Base-by-base conservation (phyloP, 495 filamentous ascomycete species). In the Podospora didyma region DNA sequence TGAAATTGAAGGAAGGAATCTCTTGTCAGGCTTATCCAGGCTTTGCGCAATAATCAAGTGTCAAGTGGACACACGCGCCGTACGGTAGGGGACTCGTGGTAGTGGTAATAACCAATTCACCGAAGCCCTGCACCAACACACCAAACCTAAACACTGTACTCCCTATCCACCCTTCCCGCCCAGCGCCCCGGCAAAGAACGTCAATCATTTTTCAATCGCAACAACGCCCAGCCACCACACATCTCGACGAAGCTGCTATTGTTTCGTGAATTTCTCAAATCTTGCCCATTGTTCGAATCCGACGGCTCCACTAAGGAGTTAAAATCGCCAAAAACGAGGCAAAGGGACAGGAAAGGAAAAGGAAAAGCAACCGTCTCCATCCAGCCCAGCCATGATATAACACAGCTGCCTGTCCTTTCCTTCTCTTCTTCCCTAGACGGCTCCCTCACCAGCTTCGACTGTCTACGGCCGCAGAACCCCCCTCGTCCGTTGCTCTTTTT, bases 381-480 rank as follows among this genome's bases (percentile, higher is more conserved):
- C 23, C 22, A 49, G 16, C n/a, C 34, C 47, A 49, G 47, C 17
- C 47, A 49, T 49, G 47, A 49, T 49, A 49, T 49, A 49, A 49
- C 47, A 23, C 42, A 19, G 28, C 26, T 31, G 46, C 22, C 48
- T n/a, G n/a, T 35, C 31, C 51, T 56, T 48, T 16, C 11, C 23
- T 50, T 51, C 22, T 34, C 31, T 12, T 22, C 47, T 19, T 49
- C 24, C 0, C 9, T 22, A 10, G 19, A 11, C 45, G 47, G 16
- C 47, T 22, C 22, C 47, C 47, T 49, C 1, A 17, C 12, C 3
- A 22, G 2, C 4, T 34, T 16, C 31, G 47, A 31, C 21, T 49
- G n/a, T 28, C 12, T 3, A 14, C 47, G 22, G 6, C 16, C 24
- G 24, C 47, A 16, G 6, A 16, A 17, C 21, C 31, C 14, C 0